Evolutionary conservation across 148 eudicot species (phyloP).

Genomic region (Chenopodium berlandieri): DNA sequence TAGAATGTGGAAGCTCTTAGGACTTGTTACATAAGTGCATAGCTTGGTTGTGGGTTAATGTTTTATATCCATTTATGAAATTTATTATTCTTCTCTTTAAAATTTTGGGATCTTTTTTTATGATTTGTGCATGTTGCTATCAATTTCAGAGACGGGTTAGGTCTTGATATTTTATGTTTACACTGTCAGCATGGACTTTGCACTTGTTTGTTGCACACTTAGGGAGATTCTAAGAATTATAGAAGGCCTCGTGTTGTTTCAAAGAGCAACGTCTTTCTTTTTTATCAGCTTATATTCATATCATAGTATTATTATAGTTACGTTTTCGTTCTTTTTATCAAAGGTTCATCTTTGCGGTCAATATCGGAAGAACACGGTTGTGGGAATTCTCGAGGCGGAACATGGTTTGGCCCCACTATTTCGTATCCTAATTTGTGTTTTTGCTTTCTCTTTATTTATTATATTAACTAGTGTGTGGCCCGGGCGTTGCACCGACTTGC

Average conservation of each 20-base stretch:
- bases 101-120: not conserved
- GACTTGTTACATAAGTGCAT: not conserved
- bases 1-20: not conserved
- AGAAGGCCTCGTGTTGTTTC: not conserved
- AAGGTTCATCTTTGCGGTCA: conserved; percentile 99
- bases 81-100: not conserved
- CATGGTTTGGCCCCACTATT: conserved; percentile 78
- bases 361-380: conserved; percentile 92
- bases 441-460: conserved; percentile 14
- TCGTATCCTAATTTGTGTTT: conserved; percentile 66
- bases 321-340: conserved; percentile 8
- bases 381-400: conserved; percentile 94
- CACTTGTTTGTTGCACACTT: not conserved
- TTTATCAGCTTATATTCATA: not conserved
- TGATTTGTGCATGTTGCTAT: not conserved
- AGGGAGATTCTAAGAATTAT: not conserved
- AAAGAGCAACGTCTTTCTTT: not conserved
- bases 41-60: not conserved
- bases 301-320: not conserved
- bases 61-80: not conserved
- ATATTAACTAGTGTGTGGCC: not conserved
- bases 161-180: not conserved
- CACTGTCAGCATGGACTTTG: not conserved
- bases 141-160: not conserved
- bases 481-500: too few species aligned